Conservation (phyloP, 1,284 basidiomycete species). For the Cryptococcus hybrid region DNA sequence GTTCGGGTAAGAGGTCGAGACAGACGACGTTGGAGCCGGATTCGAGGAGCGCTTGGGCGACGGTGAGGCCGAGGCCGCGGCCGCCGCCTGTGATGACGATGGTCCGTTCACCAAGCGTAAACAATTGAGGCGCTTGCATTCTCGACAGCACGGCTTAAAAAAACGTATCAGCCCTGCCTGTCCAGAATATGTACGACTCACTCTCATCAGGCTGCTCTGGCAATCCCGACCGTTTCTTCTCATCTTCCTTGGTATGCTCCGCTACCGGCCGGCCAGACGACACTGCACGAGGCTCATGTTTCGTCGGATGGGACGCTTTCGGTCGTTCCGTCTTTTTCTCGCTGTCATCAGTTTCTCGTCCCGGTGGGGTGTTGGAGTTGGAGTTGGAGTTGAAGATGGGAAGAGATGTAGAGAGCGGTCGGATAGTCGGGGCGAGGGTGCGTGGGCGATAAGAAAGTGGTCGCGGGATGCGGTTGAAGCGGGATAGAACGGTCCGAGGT, state of each 20-base stretch:
- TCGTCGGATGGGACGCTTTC: constrained; percentile 13
- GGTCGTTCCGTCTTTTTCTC: constrained; percentile 2
- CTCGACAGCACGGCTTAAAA: neutral
- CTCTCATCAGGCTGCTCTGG: constrained; percentile 6
- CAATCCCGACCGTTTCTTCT: constrained; percentile 13
- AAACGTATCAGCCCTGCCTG: too few relatives aligned
- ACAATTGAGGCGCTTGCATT: constrained; percentile 41
- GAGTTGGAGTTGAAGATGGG: too few relatives aligned
- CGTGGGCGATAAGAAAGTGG: too few relatives aligned
- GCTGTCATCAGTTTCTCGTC: too few relatives aligned
- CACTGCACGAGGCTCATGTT: constrained; percentile 12
- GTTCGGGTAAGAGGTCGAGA: constrained; percentile 65
- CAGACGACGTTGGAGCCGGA: constrained; percentile 76
- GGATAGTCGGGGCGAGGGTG: too few relatives aligned
- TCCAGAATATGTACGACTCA: neutral
- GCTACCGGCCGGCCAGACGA: constrained; percentile 17
- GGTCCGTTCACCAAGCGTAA: constrained; percentile 69
- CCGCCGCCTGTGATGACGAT: constrained; percentile 75
- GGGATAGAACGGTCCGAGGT: too few relatives aligned
- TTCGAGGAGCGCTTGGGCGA: constrained; percentile 73
- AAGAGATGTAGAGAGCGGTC: too few relatives aligned
- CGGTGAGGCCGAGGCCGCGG: constrained; percentile 76
- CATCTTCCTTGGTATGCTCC: constrained; percentile 18
- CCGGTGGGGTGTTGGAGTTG: too few relatives aligned
- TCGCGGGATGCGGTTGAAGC: too few relatives aligned